phyloP scores from a whole-genome alignment of 2,329 filamentous ascomycete genomes.

The Aspergillus novofumigatus region DNA sequence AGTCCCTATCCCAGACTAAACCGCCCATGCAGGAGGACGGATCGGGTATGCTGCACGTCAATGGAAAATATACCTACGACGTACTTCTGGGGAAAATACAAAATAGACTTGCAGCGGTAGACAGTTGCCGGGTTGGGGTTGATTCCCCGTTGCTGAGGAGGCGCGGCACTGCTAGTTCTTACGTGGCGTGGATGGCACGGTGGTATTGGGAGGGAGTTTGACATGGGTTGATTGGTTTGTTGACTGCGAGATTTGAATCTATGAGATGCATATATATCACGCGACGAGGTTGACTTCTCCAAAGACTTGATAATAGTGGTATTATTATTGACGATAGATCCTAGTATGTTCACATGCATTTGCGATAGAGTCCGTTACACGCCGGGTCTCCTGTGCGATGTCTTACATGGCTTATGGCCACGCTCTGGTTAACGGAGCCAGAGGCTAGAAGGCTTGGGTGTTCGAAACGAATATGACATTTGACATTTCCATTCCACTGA shows the following conservation, averaged over 20 bases:
- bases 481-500: neutral
- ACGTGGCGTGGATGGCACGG: neutral
- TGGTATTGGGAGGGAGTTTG: neutral
- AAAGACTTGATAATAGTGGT: neutral
- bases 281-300: neutral
- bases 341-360: neutral
- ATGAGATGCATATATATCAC: neutral
- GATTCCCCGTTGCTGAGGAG: neutral
- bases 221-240: neutral
- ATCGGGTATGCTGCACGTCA: neutral
- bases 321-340: neutral
- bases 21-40: neutral
- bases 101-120: too few species aligned
- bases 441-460: neutral
- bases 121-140: neutral
- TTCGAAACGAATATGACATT: neutral
- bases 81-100: neutral
- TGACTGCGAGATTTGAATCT: neutral
- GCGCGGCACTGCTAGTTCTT: neutral
- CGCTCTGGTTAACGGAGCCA: neutral
- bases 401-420: too few species aligned
- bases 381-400: neutral
- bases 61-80: neutral
- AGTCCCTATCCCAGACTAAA: neutral
- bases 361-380: neutral